Percentiles rank a stretch among this genome's conserved stretches.
These are phyloP conservation scores for Nidula microcarpa DNA, from an alignment of 768 basidiomycete species.

Conservation along the genomic window DNA sequence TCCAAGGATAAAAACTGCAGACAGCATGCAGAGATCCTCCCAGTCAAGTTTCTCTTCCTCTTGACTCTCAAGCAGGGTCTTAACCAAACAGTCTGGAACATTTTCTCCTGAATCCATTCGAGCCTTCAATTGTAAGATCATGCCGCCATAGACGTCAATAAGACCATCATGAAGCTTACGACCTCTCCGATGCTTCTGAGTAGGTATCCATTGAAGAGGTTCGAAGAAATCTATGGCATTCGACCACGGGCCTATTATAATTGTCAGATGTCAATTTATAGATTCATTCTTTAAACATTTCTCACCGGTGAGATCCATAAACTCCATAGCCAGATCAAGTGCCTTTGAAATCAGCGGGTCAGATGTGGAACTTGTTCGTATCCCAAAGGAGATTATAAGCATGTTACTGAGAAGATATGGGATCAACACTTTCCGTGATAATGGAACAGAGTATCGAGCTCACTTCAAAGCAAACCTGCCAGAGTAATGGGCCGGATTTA, in stretches of 20 bases:
- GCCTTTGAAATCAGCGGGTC: conserved; percentile 32
- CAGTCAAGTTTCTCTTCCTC: conserved; percentile 32
- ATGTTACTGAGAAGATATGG: conserved; percentile 22
- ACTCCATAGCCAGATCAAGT: conserved; percentile 35
- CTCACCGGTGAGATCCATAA: conserved; percentile 26
- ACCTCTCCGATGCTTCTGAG: conserved; percentile 28
- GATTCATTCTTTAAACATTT: background rate
- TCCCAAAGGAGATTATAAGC: conserved; percentile 36
- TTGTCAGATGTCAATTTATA: conserved; percentile 4
- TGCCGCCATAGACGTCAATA: conserved; percentile 30
- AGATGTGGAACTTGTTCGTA: conserved; percentile 29
- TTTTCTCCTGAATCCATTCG: conserved; percentile 29
- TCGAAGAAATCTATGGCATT: conserved; percentile 42
- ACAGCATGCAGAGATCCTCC: conserved; percentile 35
- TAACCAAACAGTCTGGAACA: conserved; percentile 41
- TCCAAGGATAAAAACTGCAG: conserved; percentile 37
- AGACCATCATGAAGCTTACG: conserved; percentile 32
- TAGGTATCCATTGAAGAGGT: conserved; percentile 36
- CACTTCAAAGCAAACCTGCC: conserved; percentile 28
- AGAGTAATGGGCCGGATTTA: conserved; percentile 35
- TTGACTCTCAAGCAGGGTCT: conserved; percentile 27
- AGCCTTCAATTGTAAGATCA: conserved; percentile 31
- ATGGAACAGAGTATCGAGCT: background rate
- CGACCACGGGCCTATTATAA: conserved; percentile 33
- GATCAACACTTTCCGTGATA: background rate